Conservation (phyloP, 2,329 filamentous ascomycete species). For the Aspergillus melleus region DNA sequence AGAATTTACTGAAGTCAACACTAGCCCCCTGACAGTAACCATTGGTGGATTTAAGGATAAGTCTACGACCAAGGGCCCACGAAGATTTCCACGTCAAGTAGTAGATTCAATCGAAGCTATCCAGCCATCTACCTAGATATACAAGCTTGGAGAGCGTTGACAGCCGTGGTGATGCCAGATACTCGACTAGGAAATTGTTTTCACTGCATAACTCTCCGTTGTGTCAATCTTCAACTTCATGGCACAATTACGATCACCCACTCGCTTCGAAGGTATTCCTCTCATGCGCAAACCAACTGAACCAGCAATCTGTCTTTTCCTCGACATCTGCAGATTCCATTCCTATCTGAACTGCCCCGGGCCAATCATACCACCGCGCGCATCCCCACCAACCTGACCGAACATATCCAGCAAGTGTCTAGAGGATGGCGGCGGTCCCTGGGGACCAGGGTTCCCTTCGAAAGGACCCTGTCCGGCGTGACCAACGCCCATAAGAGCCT, state of each 20-base stretch:
- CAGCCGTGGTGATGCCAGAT: conserved; percentile 7
- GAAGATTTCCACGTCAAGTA: conserved; percentile 2
- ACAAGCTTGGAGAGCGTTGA: background rate
- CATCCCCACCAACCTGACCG: conserved; percentile 36
- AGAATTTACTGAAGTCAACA: background rate
- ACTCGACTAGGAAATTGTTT: conserved; percentile 14
- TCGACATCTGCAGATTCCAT: background rate
- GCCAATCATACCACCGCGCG: conserved; percentile 37
- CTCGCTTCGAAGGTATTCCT: conserved; percentile 1
- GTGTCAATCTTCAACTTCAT: conserved; percentile 4
- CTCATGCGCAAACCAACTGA: background rate
- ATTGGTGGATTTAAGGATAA: background rate
- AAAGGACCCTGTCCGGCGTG: conserved; percentile 37
- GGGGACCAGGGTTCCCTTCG: conserved; percentile 37
- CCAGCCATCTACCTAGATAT: conserved; percentile 14
- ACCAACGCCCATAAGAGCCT: conserved; percentile 39
- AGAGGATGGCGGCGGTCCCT: conserved; percentile 39
- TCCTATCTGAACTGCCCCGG: conserved; percentile 38
- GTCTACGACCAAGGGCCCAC: background rate
- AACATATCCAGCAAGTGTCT: conserved; percentile 48
- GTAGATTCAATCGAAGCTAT: conserved; percentile 21
- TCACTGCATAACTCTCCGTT: conserved; percentile 14
- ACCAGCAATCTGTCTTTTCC: background rate
- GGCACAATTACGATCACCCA: background rate
- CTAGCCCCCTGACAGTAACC: background rate